These are phyloP conservation scores for Kazachstania africana DNA, from an alignment of 805 yeast species.

Conservation along the genomic window DNA sequence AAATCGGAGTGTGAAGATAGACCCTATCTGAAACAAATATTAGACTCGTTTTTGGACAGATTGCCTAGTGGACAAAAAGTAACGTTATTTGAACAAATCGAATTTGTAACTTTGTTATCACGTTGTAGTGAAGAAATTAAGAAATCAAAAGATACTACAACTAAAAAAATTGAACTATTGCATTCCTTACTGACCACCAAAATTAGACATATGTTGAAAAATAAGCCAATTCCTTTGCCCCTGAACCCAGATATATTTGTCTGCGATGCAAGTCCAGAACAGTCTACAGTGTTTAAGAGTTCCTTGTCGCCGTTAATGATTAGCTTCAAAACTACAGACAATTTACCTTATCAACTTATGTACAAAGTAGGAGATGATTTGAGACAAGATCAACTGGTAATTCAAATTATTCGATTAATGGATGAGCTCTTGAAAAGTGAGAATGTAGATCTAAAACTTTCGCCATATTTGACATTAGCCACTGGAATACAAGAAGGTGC, in stretches of 20 bases:
- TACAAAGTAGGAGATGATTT: slow-evolving; percentile 92
- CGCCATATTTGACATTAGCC: slow-evolving; percentile 84
- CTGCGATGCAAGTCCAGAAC: slow-evolving; percentile 67
- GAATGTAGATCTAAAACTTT: slow-evolving; percentile 74
- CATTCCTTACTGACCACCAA: slow-evolving; percentile 32
- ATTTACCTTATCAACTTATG: slow-evolving; percentile 61
- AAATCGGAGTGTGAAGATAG: slow-evolving; percentile 77
- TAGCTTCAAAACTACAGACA: slow-evolving; percentile 50
- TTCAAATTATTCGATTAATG: slow-evolving; percentile 85
- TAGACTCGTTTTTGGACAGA: slow-evolving; percentile 34
- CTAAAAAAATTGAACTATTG: slow-evolving; percentile 59
- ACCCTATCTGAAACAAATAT: slow-evolving; percentile 35
- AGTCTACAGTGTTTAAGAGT: slow-evolving; percentile 80
- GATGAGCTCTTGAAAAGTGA: slow-evolving; percentile 80
- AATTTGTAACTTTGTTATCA: slow-evolving; percentile 55
- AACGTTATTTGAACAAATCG: slow-evolving; percentile 46
- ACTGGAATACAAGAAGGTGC: slow-evolving; percentile 88
- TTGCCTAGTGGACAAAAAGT: slow-evolving; percentile 14
- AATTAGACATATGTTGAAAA: slow-evolving; percentile 29
- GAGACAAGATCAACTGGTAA: slow-evolving; percentile 93
- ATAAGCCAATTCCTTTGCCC: slow-evolving; percentile 57
- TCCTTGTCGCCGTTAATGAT: slow-evolving; percentile 82
- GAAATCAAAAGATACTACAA: slow-evolving; percentile 60
- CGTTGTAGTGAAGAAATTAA: slow-evolving; percentile 55
- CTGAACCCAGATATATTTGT: slow-evolving; percentile 69